phyloP scores from a whole-genome alignment of 371 early-diverging fungal species.

The Mucor velutinosus region DNA sequence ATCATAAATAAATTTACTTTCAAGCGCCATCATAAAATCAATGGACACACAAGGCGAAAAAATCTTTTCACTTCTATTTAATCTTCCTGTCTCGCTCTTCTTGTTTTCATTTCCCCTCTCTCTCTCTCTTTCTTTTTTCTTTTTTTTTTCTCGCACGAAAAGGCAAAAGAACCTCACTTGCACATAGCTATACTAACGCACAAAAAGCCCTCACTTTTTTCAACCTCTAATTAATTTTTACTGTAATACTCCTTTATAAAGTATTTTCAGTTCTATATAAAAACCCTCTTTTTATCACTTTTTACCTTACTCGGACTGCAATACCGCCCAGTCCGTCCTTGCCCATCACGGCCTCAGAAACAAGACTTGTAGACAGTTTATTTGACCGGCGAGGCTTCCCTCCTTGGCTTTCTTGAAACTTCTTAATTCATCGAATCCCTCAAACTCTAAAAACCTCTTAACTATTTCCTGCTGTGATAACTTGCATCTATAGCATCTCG shows the following conservation, averaged over 20 bases:
- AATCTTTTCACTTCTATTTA: background rate
- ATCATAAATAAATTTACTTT: background rate
- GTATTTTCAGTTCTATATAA: conserved; percentile 31
- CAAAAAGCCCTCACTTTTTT: conserved; percentile 2
- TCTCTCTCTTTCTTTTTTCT: background rate
- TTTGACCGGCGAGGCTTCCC: conserved; percentile 69
- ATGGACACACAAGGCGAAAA: background rate
- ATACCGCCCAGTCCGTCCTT: conserved; percentile 50
- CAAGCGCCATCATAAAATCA: background rate
- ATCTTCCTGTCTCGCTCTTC: background rate
- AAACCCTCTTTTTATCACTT: conserved; percentile 16
- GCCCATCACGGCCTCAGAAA: conserved; percentile 75
- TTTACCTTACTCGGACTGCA: conserved; percentile 53
- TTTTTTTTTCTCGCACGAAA: background rate
- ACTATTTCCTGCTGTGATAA: background rate
- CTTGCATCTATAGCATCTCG: background rate
- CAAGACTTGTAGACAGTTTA: conserved; percentile 61
- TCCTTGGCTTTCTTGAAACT: conserved; percentile 64
- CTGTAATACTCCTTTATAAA: conserved; percentile 29
- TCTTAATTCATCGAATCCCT: conserved; percentile 9
- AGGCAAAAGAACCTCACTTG: conserved; percentile 21
- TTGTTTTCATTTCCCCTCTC: background rate
- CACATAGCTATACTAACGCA: background rate
- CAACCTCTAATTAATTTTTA: background rate
- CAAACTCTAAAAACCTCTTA: conserved; percentile 2